Base-by-base conservation (phyloP, 1,139 yeast genomes). In the Diutina mesorugosa region DNA sequence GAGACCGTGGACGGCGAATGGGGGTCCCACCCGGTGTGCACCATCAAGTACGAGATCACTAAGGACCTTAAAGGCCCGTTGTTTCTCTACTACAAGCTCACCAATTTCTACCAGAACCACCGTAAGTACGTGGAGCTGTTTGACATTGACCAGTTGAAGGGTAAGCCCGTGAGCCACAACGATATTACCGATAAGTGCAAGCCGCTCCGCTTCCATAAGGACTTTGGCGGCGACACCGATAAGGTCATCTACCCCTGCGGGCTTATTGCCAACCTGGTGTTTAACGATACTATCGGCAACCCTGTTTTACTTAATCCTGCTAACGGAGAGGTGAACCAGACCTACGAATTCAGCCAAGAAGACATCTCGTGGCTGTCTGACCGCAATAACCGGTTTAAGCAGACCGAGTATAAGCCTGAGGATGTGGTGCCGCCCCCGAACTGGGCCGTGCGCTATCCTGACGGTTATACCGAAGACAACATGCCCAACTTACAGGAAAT, bases 371-470 rank as follows among this genome's bases (percentile, higher is more conserved):
- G 95, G 95, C 60, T 74, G 7, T 72, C 86, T 0, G 91, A 87
- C 66, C 70, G 76, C 55, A 69, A 76, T 47, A 71, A 69, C 59
- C 72, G 83, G 62, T 87, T 73, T 66, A 81, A 83, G 67, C 81
- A 78, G 64, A 84, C 93, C 0, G 64, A 72, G 56, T 85, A 87
- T 61, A 69, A 75, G 46, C 70, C 80, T 14, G 66, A 72, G n/a
- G 83, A 85, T 28, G 77, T 87, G 55, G 87, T 81, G 0, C 95
- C 95, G 7, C 95, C 95, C 10, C 90, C 89, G 59, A 84, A 83
- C 67, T 87, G 95, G 95, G 71, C 70, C 55, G 77, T 78, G 61
- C 72, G 61, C 66, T 87, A 70, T 64, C 95, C 95, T 1, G 67
- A 85, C 58, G 93, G 93, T 0, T 87, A 87, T 67, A 85, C 83